Conservation (phyloP, 2,329 filamentous ascomycete genomes). For the Paecilomyces dactylethromorphus region DNA sequence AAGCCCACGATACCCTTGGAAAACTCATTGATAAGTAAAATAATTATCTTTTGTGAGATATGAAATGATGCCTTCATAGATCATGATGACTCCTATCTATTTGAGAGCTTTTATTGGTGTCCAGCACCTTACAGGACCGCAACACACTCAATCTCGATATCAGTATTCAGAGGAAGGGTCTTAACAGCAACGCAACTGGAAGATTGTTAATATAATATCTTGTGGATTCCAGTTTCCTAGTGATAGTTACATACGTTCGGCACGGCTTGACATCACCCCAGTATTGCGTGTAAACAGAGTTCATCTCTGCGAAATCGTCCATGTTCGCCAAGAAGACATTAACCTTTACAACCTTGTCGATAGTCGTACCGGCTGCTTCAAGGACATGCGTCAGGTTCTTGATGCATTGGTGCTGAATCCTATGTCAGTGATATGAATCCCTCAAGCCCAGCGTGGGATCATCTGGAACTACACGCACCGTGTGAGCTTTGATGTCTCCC, state of each 20-base stretch:
- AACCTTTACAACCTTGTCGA: constrained; percentile 59
- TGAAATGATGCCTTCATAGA: background rate
- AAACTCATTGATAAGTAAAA: constrained; percentile 6
- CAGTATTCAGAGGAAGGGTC: constrained; percentile 76
- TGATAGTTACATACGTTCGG: constrained; percentile 17
- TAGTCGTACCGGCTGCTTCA: constrained; percentile 51
- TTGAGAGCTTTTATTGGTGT: background rate
- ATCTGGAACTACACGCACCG: constrained; percentile 30
- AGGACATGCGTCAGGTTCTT: constrained; percentile 56
- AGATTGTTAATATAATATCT: background rate
- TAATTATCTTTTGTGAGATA: background rate
- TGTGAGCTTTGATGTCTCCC: constrained; percentile 50
- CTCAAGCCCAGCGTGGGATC: background rate
- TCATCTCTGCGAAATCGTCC: constrained; percentile 68
- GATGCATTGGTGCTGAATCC: constrained; percentile 45
- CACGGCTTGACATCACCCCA: constrained; percentile 56
- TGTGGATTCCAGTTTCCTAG: no score
- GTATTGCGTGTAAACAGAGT: constrained; percentile 76
- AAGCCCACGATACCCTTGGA: constrained; percentile 17
- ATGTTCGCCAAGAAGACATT: constrained; percentile 62
- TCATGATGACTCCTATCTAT: background rate
- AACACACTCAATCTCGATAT: constrained; percentile 87
- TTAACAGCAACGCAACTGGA: constrained; percentile 75
- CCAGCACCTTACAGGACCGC: constrained; percentile 52
- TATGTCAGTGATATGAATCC: constrained; percentile 4